phyloP scores from a whole-genome alignment of 192 early-diverging fungal genomes.

The Lunasporangiospora selenospora region DNA sequence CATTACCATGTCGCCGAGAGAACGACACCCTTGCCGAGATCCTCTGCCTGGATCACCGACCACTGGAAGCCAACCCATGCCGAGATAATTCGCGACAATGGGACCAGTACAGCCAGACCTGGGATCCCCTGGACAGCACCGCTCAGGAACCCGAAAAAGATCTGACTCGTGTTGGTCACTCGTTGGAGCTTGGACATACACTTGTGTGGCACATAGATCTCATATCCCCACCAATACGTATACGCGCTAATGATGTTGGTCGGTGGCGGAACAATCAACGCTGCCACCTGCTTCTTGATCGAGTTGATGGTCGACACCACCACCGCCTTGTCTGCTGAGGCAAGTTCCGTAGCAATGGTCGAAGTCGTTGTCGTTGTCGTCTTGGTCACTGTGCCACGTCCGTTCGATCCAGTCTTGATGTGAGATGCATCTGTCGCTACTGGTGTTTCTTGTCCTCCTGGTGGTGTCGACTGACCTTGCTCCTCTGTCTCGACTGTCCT shows the following conservation, averaged over 20 bases:
- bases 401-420: not conserved
- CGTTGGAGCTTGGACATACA: conserved; percentile 51
- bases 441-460: not conserved
- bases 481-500: not conserved
- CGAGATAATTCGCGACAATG: conserved; percentile 49
- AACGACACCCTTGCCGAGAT: conserved; percentile 50
- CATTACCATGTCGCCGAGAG: conserved; percentile 56
- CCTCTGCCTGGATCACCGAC: conserved; percentile 46
- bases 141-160: conserved; percentile 51
- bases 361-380: conserved; percentile 18
- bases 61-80: conserved; percentile 55
- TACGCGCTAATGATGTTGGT: conserved; percentile 43
- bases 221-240: conserved; percentile 53
- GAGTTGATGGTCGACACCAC: conserved; percentile 35
- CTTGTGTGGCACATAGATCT: conserved; percentile 52
- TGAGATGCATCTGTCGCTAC: not conserved
- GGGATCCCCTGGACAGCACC: conserved; percentile 37
- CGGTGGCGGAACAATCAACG: conserved; percentile 24
- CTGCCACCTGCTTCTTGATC: conserved; percentile 34
- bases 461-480: not conserved
- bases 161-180: conserved; percentile 46
- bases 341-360: not conserved
- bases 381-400: conserved; percentile 15
- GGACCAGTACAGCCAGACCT: conserved; percentile 33
- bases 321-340: conserved; percentile 20